Evolutionary conservation across 2,329 filamentous ascomycete species (phyloP).

Genomic region (Ophiocordyceps camponoti-floridani): DNA sequence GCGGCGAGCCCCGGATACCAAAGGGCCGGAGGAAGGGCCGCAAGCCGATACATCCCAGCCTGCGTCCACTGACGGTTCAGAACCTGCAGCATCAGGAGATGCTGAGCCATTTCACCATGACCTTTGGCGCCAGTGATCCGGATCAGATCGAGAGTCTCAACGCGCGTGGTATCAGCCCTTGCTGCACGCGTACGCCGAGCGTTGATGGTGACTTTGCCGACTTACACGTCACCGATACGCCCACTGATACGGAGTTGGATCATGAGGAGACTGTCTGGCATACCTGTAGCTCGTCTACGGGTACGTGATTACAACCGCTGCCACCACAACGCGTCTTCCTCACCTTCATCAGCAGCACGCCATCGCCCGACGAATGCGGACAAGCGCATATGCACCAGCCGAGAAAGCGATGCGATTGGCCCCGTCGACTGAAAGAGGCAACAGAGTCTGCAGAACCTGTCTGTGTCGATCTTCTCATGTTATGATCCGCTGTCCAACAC

Average conservation of each 20-base stretch:
- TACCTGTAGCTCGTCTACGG: too few relatives aligned
- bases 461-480: too few relatives aligned
- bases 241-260: not conserved
- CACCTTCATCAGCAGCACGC: not conserved
- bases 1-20: not conserved
- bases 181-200: slow-evolving; percentile 22
- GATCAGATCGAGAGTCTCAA: slow-evolving; percentile 14
- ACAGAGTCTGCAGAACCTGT: not conserved
- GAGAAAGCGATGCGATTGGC: not conserved
- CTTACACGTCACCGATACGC: not conserved
- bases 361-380: not conserved
- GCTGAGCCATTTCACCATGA: slow-evolving; percentile 25
- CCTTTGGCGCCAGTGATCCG: slow-evolving; percentile 21
- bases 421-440: not conserved
- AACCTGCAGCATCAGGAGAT: slow-evolving; percentile 29
- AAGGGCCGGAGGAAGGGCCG: slow-evolving; percentile 4
- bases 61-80: slow-evolving; percentile 24
- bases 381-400: not conserved
- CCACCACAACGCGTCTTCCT: not conserved
- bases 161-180: slow-evolving; percentile 23
- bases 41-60: slow-evolving; percentile 21
- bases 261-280: not conserved
- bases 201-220: slow-evolving; percentile 6
- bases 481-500: not conserved
- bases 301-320: not conserved